phyloP scores from a whole-genome alignment of 768 basidiomycete genomes.

The Suillus cothurnatus region DNA sequence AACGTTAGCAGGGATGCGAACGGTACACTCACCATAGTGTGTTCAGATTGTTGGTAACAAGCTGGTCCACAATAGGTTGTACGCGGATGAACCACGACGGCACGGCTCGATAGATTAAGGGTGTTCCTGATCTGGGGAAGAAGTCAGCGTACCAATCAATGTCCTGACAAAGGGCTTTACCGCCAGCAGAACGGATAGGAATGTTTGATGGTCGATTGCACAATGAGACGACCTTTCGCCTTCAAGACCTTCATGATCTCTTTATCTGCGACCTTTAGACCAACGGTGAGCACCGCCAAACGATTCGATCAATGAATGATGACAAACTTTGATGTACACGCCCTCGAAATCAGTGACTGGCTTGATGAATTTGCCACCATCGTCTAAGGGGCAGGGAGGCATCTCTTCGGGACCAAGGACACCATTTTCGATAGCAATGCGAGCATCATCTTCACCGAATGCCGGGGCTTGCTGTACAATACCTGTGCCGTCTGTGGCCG shows the following conservation, averaged over 20 bases:
- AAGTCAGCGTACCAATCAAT: constrained; percentile 2
- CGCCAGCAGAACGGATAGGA: constrained; percentile 99
- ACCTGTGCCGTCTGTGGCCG: constrained; percentile 91
- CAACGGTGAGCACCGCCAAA: constrained; percentile 6
- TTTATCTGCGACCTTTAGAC: constrained; percentile 83
- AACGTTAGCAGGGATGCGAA: constrained; percentile 9
- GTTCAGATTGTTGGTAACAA: constrained; percentile 86
- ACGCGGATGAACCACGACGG: constrained; percentile 97
- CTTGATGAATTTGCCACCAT: constrained; percentile 82
- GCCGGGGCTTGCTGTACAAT: constrained; percentile 99
- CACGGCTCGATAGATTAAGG: constrained; percentile 93
- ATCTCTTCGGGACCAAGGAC: constrained; percentile 86
- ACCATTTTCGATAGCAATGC: constrained; percentile 83
- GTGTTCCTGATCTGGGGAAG: constrained; percentile 78
- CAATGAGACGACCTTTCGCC: constrained; percentile 82
- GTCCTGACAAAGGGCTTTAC: constrained; percentile 34
- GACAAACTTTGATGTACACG: constrained; percentile 80
- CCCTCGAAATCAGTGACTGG: constrained; percentile 92
- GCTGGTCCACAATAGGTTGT: constrained; percentile 77
- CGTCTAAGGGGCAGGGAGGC: constrained; percentile 96
- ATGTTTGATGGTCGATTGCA: constrained; percentile 85
- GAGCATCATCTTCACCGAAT: constrained; percentile 98
- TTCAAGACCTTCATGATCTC: constrained; percentile 91
- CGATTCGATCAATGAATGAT: background rate
- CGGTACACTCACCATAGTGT: constrained; percentile 75